Evolutionary conservation across 1,284 basidiomycete species (phyloP), one percentile per base, ranked within the genome.

Genomic region (Apiotrichum montevideense): DNA sequence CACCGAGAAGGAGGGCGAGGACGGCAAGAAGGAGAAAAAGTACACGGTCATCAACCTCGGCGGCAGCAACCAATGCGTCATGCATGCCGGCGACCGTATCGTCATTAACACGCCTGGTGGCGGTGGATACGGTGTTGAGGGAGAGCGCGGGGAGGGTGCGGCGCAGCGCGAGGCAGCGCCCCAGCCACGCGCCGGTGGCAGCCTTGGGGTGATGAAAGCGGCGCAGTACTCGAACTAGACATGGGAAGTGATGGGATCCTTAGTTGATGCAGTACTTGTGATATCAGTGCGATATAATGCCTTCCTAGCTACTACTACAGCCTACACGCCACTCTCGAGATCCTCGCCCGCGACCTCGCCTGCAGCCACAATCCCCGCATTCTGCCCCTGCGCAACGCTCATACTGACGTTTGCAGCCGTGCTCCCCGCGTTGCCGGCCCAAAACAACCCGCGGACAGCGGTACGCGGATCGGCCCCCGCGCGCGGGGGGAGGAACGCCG

Each of bases 101-200:
- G 66, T 89, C 55, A 85, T 96, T 58, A 84, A 91, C 75, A 96
- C 93, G 2, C 93, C 93, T 0, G 94, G 94, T 1, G 94, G 90
- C 5, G 94, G 94, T 3, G 94, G 86, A 1, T 97, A 71, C 51
- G 69, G 69, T 32, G 50, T 57, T 13, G 57, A 52, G 8, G 66
- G 53, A 15, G 59, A 63, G 33, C 55, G 62, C 58, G 34, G 35
- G 35, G 37, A 7, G 15, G 15, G 7, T 21, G 35, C 7, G 34
- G 33, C 2, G 41, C 32, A 40, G 47, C 32, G 6, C 35, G 13
- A 35, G 29, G 29, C 8, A 33, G 54, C 41, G 4, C 14, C 41
- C 33, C 46, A 34, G 10, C 33, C 13, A 8, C 54, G 46, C 34
- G 54, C 46, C 15, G 29, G 21, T n/a, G 54, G 54, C 7, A 55